Evolutionary conservation across 2,329 filamentous ascomycete species (phyloP).

Genomic region (Lachnellula suecica): DNA sequence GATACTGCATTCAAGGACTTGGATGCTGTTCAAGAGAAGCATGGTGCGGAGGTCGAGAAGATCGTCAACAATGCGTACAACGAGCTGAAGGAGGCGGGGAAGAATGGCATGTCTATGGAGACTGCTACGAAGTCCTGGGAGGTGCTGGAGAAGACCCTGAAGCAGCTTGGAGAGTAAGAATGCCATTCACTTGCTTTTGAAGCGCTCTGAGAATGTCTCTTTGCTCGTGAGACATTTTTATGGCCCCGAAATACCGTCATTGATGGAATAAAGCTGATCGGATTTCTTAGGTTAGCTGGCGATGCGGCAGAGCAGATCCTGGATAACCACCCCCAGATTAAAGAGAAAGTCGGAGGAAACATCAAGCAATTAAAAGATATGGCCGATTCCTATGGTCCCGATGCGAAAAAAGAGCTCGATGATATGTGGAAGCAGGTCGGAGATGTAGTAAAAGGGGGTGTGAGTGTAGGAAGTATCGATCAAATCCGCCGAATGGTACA

Average conservation of each 20-base stretch:
- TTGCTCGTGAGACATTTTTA: too few species aligned
- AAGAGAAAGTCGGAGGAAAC: conserved; percentile 69
- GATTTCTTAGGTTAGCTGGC: conserved; percentile 59
- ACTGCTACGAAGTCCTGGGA: conserved; percentile 61
- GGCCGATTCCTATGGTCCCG: conserved; percentile 68
- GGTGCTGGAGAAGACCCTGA: conserved; percentile 60
- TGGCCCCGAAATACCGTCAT: too few species aligned
- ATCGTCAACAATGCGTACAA: conserved; percentile 67
- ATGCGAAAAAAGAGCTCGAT: conserved; percentile 75
- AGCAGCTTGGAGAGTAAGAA: conserved; percentile 57
- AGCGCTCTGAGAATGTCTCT: too few species aligned
- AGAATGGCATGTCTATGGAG: conserved; percentile 59
- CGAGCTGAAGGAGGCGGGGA: conserved; percentile 62
- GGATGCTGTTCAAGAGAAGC: conserved; percentile 65
- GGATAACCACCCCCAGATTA: conserved; percentile 71
- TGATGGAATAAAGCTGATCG: too few species aligned
- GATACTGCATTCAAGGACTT: conserved; percentile 70
- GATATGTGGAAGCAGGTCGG: conserved; percentile 67
- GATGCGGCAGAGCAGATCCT: conserved; percentile 65
- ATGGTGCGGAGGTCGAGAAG: conserved; percentile 68
- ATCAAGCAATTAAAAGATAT: conserved; percentile 69
- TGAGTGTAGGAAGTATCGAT: conserved; percentile 50
- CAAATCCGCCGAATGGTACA: conserved; percentile 63
- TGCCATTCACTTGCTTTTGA: too few species aligned
- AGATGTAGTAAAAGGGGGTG: conserved; percentile 61